These are phyloP conservation scores for Cutaneotrichosporon curvatum DNA, from an alignment of 1,284 basidiomycete species.

Conservation along the genomic window DNA sequence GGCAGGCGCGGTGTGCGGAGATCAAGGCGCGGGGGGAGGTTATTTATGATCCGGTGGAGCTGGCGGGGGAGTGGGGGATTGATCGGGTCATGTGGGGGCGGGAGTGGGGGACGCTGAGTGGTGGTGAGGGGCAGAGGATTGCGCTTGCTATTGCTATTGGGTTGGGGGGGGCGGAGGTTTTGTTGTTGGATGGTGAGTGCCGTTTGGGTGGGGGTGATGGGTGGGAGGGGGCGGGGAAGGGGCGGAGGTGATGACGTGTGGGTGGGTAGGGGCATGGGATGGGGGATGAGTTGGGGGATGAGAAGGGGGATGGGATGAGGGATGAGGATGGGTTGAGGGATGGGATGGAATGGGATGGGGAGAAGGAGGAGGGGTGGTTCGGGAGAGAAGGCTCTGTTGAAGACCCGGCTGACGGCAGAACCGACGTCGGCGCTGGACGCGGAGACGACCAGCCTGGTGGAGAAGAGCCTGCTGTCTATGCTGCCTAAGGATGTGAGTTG, in stretches of 20 bases:
- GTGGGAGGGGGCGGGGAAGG: background rate
- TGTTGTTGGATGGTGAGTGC: constrained; percentile 71
- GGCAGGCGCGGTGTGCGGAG: constrained; percentile 31
- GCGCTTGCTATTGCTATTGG: constrained; percentile 66
- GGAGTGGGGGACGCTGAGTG: constrained; percentile 67
- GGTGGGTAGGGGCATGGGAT: background rate
- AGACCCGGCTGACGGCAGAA: constrained; percentile 56
- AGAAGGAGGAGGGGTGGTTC: too few relatives aligned
- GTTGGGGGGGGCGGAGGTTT: constrained; percentile 63
- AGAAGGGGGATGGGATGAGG: too few relatives aligned
- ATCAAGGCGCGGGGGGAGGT: constrained; percentile 6
- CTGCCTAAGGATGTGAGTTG: constrained; percentile 36
- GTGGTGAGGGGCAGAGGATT: constrained; percentile 76
- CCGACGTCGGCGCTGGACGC: constrained; percentile 78
- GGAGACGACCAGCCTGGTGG: constrained; percentile 59
- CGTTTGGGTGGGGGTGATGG: background rate
- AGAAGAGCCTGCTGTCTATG: constrained; percentile 55
- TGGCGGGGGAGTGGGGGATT: constrained; percentile 64
- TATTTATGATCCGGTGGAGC: constrained; percentile 48
- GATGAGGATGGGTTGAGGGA: background rate
- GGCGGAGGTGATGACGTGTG: background rate
- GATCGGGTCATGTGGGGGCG: constrained; percentile 64
- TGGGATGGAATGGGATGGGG: too few relatives aligned
- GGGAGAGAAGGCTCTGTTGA: too few relatives aligned
- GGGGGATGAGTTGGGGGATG: background rate